Conservation (phyloP, 768 basidiomycete species). For the Rhizopogon vulgaris region DNA sequence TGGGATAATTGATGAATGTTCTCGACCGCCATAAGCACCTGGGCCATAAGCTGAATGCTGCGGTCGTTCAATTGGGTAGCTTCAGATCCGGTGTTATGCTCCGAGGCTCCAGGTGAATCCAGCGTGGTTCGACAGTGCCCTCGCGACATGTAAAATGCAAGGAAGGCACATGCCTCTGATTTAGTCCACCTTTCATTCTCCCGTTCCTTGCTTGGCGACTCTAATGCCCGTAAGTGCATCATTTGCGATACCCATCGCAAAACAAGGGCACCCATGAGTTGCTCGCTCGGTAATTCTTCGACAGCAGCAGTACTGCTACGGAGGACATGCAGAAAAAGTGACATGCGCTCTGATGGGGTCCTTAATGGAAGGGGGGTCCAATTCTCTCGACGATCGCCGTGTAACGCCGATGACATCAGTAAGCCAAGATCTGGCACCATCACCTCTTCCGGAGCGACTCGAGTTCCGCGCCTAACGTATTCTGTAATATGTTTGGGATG, state of each 20-base stretch:
- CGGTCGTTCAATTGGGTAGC: constrained; percentile 41
- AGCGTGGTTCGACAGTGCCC: not conserved
- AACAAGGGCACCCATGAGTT: constrained; percentile 46
- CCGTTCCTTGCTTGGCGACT: constrained; percentile 47
- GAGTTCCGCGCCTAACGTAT: constrained; percentile 64
- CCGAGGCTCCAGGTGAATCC: constrained; percentile 12
- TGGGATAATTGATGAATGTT: constrained; percentile 56
- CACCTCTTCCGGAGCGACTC: constrained; percentile 56
- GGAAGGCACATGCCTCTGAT: constrained; percentile 53
- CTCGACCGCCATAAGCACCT: constrained; percentile 54
- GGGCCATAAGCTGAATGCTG: constrained; percentile 63
- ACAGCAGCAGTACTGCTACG: constrained; percentile 48
- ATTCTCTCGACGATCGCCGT: constrained; percentile 14
- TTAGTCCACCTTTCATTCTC: constrained; percentile 66
- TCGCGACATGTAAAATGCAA: constrained; percentile 39
- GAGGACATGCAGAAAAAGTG: constrained; percentile 49
- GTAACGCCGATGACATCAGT: constrained; percentile 32
- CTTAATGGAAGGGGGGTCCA: constrained; percentile 43
- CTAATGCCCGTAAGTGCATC: constrained; percentile 46
- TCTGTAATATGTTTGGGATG: constrained; percentile 36
- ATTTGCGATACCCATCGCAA: constrained; percentile 56
- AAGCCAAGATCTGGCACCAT: constrained; percentile 43
- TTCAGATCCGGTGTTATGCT: constrained; percentile 1
- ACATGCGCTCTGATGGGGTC: constrained; percentile 44
- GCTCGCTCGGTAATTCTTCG: constrained; percentile 38